Conservation (phyloP, 352 stramenopile genomes). For the Pythium vanterpoolii region DNA sequence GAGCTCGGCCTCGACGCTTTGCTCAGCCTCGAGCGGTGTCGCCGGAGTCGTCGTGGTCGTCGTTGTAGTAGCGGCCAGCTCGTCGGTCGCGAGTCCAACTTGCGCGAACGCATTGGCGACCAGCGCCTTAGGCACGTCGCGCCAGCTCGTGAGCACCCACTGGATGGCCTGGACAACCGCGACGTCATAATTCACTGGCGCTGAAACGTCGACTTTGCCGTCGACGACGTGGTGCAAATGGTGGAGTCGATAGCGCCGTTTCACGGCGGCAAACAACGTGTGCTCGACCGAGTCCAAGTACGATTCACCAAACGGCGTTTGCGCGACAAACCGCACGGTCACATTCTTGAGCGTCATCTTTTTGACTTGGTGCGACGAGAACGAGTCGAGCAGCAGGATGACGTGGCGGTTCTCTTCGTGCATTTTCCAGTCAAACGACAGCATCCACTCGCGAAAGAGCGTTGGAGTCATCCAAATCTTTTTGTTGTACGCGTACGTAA, state of each 20-base stretch:
- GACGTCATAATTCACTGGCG: constrained; percentile 38
- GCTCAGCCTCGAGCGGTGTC: constrained; percentile 24
- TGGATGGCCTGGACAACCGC: constrained; percentile 49
- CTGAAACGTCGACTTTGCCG: constrained; percentile 7
- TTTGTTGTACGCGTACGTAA: constrained; percentile 69
- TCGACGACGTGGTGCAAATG: constrained; percentile 49
- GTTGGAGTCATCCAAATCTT: constrained; percentile 68
- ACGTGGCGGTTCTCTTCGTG: constrained; percentile 68
- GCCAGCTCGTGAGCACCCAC: constrained; percentile 53
- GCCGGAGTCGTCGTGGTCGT: neutral
- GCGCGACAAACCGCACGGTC: constrained; percentile 43
- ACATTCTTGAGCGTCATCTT: constrained; percentile 65
- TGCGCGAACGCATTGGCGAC: constrained; percentile 48
- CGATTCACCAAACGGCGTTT: constrained; percentile 33
- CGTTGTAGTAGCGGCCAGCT: constrained; percentile 12
- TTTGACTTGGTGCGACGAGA: constrained; percentile 52
- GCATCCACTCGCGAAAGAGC: constrained; percentile 76
- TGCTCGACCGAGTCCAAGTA: constrained; percentile 42
- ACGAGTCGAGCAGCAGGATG: constrained; percentile 60
- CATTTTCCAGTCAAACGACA: constrained; percentile 77
- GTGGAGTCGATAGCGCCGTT: constrained; percentile 53
- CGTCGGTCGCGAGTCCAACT: constrained; percentile 29
- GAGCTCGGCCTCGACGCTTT: constrained; percentile 57
- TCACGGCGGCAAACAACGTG: constrained; percentile 41
- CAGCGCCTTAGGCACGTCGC: constrained; percentile 43